phyloP scores from a whole-genome alignment of 352 stramenopile species.

The Pythium plurisporium region DNA sequence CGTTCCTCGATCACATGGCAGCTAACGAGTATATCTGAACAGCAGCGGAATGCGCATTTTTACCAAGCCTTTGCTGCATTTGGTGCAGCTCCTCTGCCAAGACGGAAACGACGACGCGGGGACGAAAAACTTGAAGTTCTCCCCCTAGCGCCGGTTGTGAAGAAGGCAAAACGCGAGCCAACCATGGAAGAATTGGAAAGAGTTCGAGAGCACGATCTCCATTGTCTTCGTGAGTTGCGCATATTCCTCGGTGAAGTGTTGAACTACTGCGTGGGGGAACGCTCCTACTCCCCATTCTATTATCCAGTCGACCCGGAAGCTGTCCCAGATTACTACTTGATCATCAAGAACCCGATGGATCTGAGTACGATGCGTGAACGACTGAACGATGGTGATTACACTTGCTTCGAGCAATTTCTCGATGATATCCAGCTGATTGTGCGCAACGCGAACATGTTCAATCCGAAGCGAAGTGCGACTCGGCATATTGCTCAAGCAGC shows the following conservation, averaged over 20 bases:
- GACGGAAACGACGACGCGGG: slow-evolving; percentile 12
- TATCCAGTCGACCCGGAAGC: slow-evolving; percentile 65
- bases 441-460: slow-evolving; percentile 87
- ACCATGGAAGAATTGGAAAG: slow-evolving; percentile 37
- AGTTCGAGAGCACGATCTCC: slow-evolving; percentile 66
- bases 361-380: slow-evolving; percentile 87
- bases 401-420: slow-evolving; percentile 84
- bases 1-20: slow-evolving; percentile 45
- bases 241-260: slow-evolving; percentile 86
- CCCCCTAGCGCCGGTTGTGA: slow-evolving; percentile 46
- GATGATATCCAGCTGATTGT: slow-evolving; percentile 87
- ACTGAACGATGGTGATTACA: slow-evolving; percentile 88
- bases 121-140: slow-evolving; percentile 43
- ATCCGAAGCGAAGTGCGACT: slow-evolving; percentile 74
- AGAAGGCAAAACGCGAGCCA: slow-evolving; percentile 27
- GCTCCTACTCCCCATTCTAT: slow-evolving; percentile 62
- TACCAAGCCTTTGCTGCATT: slow-evolving; percentile 54
- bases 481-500: slow-evolving; percentile 77
- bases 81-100: slow-evolving; percentile 35
- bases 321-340: slow-evolving; percentile 88
- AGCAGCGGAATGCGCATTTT: slow-evolving; percentile 48
- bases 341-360: slow-evolving; percentile 87
- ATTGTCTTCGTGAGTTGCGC: slow-evolving; percentile 82
- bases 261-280: slow-evolving; percentile 74
- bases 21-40: slow-evolving; percentile 27